phyloP scores from a whole-genome alignment of 352 stramenopile species.

The Pythium aquatile region DNA sequence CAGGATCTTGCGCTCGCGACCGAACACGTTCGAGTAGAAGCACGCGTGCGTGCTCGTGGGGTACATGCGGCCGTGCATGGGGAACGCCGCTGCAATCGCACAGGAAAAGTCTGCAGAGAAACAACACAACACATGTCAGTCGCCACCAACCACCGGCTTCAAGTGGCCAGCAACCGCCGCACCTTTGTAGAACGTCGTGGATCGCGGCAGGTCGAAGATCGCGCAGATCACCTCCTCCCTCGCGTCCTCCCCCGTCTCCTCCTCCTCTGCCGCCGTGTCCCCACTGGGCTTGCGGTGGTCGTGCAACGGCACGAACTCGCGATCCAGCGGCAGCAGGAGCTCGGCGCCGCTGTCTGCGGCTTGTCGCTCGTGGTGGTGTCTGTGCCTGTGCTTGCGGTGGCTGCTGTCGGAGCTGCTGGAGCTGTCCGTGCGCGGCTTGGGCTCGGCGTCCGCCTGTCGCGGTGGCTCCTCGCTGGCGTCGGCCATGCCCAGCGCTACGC shows the following conservation, averaged over 20 bases:
- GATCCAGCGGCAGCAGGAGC: conserved; percentile 43
- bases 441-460: not conserved
- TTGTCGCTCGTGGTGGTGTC: not conserved
- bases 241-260: conserved; percentile 32
- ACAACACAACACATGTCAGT: not conserved
- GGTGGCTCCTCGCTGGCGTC: not conserved
- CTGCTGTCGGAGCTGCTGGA: conserved; percentile 28
- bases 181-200: conserved; percentile 82
- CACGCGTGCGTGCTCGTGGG: conserved; percentile 76
- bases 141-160: not conserved
- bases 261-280: conserved; percentile 13
- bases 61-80: conserved; percentile 89
- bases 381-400: conserved; percentile 9
- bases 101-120: conserved; percentile 73
- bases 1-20: conserved; percentile 83
- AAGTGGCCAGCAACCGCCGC: not conserved
- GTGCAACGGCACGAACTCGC: conserved; percentile 44
- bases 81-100: conserved; percentile 69
- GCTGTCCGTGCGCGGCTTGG: conserved; percentile 21
- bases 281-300: conserved; percentile 23
- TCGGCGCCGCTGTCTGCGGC: conserved; percentile 4
- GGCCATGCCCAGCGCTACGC: conserved; percentile 29
- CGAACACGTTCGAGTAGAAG: conserved; percentile 89
- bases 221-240: conserved; percentile 85
- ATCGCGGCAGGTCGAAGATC: conserved; percentile 78